phyloP scores from a whole-genome alignment of 129 eudicot genomes.

The Gnaphalium uliginosum region DNA sequence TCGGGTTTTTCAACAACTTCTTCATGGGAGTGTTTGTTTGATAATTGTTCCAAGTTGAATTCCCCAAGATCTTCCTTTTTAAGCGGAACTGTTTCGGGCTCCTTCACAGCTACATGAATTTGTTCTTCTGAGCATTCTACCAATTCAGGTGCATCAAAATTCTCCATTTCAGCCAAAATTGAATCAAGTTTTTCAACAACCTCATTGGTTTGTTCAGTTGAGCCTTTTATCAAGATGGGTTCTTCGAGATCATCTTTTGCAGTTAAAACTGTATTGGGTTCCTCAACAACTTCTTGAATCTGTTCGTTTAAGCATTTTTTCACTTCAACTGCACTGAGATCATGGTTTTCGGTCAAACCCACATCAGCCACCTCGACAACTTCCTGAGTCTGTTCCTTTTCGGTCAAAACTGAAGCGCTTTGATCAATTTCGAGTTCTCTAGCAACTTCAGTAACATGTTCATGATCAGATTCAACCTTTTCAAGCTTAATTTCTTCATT shows the following conservation, averaged over 20 bases:
- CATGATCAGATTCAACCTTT: slow-evolving; percentile 15
- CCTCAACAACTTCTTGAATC: slow-evolving; percentile 20
- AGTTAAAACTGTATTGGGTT: slow-evolving; percentile 14
- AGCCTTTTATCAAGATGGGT: slow-evolving; percentile 14
- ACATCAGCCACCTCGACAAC: neutral
- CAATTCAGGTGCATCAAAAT: slow-evolving; percentile 14
- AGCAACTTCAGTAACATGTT: slow-evolving; percentile 13
- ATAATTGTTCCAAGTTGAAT: slow-evolving; percentile 10
- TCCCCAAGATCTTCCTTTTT: slow-evolving; percentile 27
- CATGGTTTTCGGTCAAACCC: slow-evolving; percentile 17
- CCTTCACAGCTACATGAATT: slow-evolving; percentile 18
- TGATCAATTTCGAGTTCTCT: slow-evolving; percentile 17
- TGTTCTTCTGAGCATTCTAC: slow-evolving; percentile 8
- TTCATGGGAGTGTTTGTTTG: slow-evolving; percentile 19
- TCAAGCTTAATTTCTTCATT: slow-evolving; percentile 11
- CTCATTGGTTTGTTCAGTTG: slow-evolving; percentile 24
- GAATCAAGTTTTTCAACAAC: slow-evolving; percentile 9
- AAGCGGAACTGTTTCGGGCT: slow-evolving; percentile 1
- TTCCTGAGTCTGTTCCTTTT: slow-evolving; percentile 12
- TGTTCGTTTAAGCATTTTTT: slow-evolving; percentile 21
- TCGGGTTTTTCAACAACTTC: slow-evolving; percentile 6
- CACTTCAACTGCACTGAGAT: slow-evolving; percentile 1
- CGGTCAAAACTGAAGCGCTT: slow-evolving; percentile 3
- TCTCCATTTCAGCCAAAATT: slow-evolving; percentile 25
- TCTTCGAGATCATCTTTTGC: slow-evolving; percentile 21